phyloP scores from a whole-genome alignment of 768 basidiomycete species.

The Cystofilobasidium capitatum region DNA sequence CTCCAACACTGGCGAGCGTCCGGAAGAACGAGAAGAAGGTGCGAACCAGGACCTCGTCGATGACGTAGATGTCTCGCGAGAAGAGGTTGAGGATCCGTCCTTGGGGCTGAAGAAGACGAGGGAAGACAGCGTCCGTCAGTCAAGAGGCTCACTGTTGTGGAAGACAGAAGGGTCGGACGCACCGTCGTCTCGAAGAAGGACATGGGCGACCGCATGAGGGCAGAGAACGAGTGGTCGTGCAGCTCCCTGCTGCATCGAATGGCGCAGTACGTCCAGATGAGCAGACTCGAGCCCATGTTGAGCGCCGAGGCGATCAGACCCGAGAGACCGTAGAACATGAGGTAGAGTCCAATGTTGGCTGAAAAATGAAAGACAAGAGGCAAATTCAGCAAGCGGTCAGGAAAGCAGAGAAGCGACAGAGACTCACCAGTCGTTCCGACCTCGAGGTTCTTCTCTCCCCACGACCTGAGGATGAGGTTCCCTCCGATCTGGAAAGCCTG shows the following conservation, averaged over 20 bases:
- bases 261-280: constrained; percentile 69
- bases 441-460: constrained; percentile 68
- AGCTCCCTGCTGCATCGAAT: constrained; percentile 62
- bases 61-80: constrained; percentile 67
- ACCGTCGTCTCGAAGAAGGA: constrained; percentile 86
- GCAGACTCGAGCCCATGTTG: constrained; percentile 50
- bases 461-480: constrained; percentile 55
- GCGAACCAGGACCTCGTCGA: constrained; percentile 25
- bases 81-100: constrained; percentile 73
- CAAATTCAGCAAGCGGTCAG: background rate
- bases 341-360: constrained; percentile 42
- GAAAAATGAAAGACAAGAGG: background rate
- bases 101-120: background rate
- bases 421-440: constrained; percentile 49
- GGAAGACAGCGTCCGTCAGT: background rate
- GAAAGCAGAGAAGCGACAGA: background rate
- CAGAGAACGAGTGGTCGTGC: constrained; percentile 52
- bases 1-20: constrained; percentile 43
- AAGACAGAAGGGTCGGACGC: constrained; percentile 26
- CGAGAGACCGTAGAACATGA: constrained; percentile 59
- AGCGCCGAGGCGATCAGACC: constrained; percentile 52
- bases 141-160: background rate
- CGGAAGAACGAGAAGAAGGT: constrained; percentile 48
- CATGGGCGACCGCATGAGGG: constrained; percentile 72
- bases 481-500: constrained; percentile 17